Evolutionary conservation across 305 asterid species (phyloP), one percentile per base, ranked within the genome.

Genomic region (Withania somnifera): DNA sequence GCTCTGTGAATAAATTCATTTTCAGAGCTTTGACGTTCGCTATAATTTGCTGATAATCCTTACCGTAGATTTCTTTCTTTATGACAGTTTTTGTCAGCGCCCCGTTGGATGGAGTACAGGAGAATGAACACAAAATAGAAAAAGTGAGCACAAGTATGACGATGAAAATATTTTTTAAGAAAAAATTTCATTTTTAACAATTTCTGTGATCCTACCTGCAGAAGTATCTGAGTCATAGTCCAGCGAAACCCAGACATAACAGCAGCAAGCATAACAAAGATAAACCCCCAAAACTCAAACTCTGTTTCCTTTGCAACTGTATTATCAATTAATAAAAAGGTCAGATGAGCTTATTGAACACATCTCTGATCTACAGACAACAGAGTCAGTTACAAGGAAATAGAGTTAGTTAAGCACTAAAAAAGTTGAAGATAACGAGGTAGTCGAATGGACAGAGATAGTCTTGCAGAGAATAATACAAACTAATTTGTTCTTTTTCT

Each of bases 221-320:
- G 99, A 87, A 97, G 99, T 86, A 97, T 97, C 84, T 97, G 99
- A 50, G 99, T 95, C 99, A 97, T 97, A 56, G 98, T 91, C 99
- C 99, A 97, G 26, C 99, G 94, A 82, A 97, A 97, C 58, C 99
- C 99, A 32, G 99, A 91, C 99, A 97, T 97, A 78, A 97, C 97
- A 85, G 99, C 97, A 86, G 99, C 99, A 84, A 97, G 96, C 95
- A 92, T 97, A 79, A 97, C 98, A 53, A 97, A 92, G 84, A 95
- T 34, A 82, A 97, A 97, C 71, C 99, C 99, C 99, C 97, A 97
- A 88, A 97, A 89, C 78, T 97, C 97, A 89, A 97, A 97, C 60
- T 95, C 93, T 7, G 99, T 92, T 87, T 95, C 99, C 88, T 87
- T 97, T 79, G 98, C 97, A 88, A 97, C 99, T 97, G 95, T 89